Base-by-base conservation (phyloP, 176 grass and related monocot species). In the Areca catechu region DNA sequence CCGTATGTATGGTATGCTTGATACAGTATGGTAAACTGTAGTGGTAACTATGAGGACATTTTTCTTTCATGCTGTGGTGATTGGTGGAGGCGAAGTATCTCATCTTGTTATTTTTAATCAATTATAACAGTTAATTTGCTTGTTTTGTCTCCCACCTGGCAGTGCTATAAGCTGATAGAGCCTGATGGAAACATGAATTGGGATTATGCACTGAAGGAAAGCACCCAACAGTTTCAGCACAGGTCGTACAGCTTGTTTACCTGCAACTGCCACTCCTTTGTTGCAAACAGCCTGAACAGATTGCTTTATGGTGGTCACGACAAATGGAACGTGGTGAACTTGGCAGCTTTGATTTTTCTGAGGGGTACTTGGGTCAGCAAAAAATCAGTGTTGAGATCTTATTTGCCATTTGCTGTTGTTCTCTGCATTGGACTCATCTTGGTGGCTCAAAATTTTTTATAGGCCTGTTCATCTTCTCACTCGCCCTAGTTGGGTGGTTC, bases 201-300 rank as follows among this genome's bases (percentile, higher is more conserved):
- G 92, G 92, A 97, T 1, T 83, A 71, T 3, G 58, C 69, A 9
- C 61, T 97, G 50, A 82, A 51, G 74, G 80, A 82, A 82, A 60
- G 92, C 16, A 89, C 82, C 0, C 86, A 77, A 48, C 86, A 85
- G 66, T 97, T 88, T 66, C 92, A 97, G 53, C 77, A 85, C 80
- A 84, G 80, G 68, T 82, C 62, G 47, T 97, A 97, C 72, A 97
- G 78, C 62, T 66, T 97, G 9, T 91, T 97, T 71, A 91, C 86
- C 54, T 97, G 92, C 80, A 97, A 97, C 24, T 97, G 92, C 19
- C 92, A 97, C 69, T 97, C 92, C 60, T 97, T 97, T 6, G 92
- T 97, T 0, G 86, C 56, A 7, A 91, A 97, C 61, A 91, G 79
- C 62, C 77, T 97, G 57, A 97, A 97, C 69, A 49, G 83, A 48